Evolutionary conservation across 176 grass and related monocot genomes (phyloP).

Genomic region (Bolboschoenus planiculmis): DNA sequence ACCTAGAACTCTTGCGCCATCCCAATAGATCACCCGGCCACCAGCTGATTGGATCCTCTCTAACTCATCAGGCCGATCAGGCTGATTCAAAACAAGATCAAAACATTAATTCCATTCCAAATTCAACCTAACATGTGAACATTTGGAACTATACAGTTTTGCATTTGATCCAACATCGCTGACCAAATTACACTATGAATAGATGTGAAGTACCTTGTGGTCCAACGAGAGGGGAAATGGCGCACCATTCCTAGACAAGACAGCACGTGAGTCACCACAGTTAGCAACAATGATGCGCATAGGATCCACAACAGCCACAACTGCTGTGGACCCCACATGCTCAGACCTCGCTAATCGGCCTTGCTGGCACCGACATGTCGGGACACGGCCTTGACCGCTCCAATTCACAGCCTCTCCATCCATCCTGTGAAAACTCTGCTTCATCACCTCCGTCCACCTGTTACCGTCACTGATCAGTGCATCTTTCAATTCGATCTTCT

Average conservation of each 20-base stretch:
- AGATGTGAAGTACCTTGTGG: constrained; percentile 50
- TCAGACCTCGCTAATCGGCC: constrained; percentile 64
- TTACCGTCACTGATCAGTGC: not conserved
- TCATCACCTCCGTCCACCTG: constrained; percentile 60
- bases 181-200: not conserved
- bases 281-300: constrained; percentile 57
- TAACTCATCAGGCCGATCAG: constrained; percentile 85
- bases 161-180: not conserved
- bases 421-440: constrained; percentile 69
- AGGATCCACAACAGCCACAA: constrained; percentile 55
- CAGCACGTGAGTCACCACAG: constrained; percentile 85
- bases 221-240: constrained; percentile 65
- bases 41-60: constrained; percentile 73
- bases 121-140: not conserved
- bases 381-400: constrained; percentile 29
- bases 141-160: not conserved
- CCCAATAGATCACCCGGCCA: constrained; percentile 93
- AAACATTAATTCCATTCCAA: not conserved
- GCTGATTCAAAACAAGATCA: constrained; percentile 36
- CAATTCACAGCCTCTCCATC: constrained; percentile 49
- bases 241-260: constrained; percentile 59
- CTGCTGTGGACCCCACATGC: constrained; percentile 81
- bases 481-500: not conserved
- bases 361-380: constrained; percentile 66
- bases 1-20: constrained; percentile 71